Percentiles rank a stretch among this genome's conserved stretches.
These are phyloP conservation scores for Trichoderma afroharzianum DNA, from an alignment of 2,329 filamentous ascomycete genomes.

Conservation along the genomic window DNA sequence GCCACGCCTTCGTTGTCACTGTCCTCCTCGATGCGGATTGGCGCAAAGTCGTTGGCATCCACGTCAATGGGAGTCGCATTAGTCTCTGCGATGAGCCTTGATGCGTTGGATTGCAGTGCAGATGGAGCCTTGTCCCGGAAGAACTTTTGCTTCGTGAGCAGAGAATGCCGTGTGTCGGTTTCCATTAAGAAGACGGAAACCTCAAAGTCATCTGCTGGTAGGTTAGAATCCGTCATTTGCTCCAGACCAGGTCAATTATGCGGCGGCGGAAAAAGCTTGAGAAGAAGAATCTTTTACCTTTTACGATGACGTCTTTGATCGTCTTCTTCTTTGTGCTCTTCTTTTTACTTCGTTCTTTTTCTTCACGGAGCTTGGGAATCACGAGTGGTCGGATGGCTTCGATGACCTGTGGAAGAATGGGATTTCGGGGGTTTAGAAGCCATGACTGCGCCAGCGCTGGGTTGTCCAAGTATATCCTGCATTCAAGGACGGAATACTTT, in stretches of 20 bases:
- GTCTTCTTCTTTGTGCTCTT: conserved; percentile 69
- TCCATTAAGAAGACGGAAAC: conserved; percentile 92
- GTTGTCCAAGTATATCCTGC: conserved; percentile 91
- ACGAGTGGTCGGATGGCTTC: conserved; percentile 81
- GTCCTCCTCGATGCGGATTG: conserved; percentile 48
- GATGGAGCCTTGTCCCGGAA: conserved; percentile 58
- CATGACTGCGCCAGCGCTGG: conserved; percentile 79
- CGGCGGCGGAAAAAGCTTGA: not conserved
- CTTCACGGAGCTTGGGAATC: conserved; percentile 85
- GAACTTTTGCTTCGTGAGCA: conserved; percentile 81
- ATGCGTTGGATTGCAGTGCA: conserved; percentile 58
- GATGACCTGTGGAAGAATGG: conserved; percentile 78
- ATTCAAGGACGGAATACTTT: conserved; percentile 92
- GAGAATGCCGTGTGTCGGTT: conserved; percentile 75
- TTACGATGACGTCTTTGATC: conserved; percentile 81
- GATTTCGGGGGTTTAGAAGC: conserved; percentile 73
- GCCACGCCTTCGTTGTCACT: conserved; percentile 33
- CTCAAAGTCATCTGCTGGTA: conserved; percentile 78
- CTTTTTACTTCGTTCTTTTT: conserved; percentile 60
- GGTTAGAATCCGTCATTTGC: conserved; percentile 20
- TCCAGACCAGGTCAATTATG: not conserved
- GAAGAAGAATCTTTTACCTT: conserved; percentile 53
- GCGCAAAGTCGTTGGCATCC: conserved; percentile 39
- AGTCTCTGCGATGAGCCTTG: conserved; percentile 55
- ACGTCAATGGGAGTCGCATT: conserved; percentile 53